Evolutionary conservation across 2,329 filamentous ascomycete species (phyloP).

Genomic region (Colletotrichum salicis): DNA sequence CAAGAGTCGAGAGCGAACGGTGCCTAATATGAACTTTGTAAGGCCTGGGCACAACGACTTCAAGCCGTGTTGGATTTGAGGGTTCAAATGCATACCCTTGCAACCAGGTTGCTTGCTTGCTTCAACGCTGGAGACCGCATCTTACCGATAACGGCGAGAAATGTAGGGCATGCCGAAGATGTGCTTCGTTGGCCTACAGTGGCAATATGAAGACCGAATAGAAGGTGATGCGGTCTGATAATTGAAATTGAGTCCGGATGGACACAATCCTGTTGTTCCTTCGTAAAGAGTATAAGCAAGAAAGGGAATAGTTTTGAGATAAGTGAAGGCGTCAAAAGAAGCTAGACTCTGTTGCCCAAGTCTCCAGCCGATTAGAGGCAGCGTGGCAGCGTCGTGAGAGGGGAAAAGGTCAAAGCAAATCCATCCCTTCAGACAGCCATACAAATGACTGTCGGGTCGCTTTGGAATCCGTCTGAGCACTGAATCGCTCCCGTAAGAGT

Average conservation of each 20-base stretch:
- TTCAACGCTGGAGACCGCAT: slow-evolving; percentile 28
- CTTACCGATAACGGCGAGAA: neutral
- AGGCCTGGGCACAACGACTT: neutral
- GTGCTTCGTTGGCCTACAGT: neutral
- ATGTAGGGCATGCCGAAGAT: neutral
- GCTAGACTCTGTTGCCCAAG: neutral
- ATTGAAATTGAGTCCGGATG: neutral
- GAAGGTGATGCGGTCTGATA: neutral
- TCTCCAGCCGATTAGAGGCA: slow-evolving; percentile 8
- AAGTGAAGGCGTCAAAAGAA: neutral
- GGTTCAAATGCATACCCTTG: slow-evolving; percentile 13
- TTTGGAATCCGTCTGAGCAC: neutral
- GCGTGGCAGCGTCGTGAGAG: slow-evolving; percentile 4
- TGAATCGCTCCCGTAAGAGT: neutral
- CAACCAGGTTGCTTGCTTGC: slow-evolving; percentile 24
- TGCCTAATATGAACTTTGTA: slow-evolving; percentile 10
- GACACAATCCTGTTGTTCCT: neutral
- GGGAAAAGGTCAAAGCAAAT: slow-evolving; percentile 27
- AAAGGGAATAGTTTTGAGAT: neutral
- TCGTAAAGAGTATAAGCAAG: neutral
- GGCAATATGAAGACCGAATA: neutral
- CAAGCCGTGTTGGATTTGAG: neutral
- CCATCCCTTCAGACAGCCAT: slow-evolving; percentile 32
- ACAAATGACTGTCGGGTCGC: neutral
- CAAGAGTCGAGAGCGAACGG: slow-evolving; percentile 22